phyloP scores from a whole-genome alignment of 306 rosid species.

The Castanopsis chinensis region DNA sequence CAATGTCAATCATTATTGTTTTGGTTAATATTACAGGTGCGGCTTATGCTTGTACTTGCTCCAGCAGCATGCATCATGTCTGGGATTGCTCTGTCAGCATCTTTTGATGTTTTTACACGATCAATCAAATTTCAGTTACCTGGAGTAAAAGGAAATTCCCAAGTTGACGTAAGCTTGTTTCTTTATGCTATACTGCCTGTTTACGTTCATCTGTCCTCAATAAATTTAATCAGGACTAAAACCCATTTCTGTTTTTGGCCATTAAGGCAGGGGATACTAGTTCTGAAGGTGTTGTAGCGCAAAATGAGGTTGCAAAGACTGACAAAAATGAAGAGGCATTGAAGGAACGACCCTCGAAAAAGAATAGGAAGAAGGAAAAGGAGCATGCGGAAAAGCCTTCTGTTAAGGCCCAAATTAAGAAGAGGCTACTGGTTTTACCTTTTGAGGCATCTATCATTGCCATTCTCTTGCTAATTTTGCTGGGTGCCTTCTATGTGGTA shows the following conservation, averaged over 20 bases:
- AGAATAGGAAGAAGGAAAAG: conserved; percentile 77
- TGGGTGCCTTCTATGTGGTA: conserved; percentile 99
- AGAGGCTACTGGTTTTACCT: conserved; percentile 93
- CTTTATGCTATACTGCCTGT: conserved; percentile 7
- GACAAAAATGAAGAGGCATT: conserved; percentile 61
- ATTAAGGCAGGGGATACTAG: conserved; percentile 63
- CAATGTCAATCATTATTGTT: conserved; percentile 20
- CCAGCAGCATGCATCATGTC: conserved; percentile 99
- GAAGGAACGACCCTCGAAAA: conserved; percentile 81
- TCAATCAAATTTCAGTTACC: conserved; percentile 94
- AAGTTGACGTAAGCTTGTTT: conserved; percentile 47
- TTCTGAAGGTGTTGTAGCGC: conserved; percentile 45
- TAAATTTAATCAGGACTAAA: conserved; percentile 22
- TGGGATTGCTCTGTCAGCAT: conserved; percentile 96
- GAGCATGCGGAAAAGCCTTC: conserved; percentile 75
- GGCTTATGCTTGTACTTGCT: conserved; percentile 97
- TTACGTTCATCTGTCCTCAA: conserved; percentile 17
- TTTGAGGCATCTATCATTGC: conserved; percentile 79
- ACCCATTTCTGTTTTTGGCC: conserved; percentile 25
- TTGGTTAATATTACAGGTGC: conserved; percentile 63
- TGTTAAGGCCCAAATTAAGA: conserved; percentile 54
- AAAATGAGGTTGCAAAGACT: conserved; percentile 54
- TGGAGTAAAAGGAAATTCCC: conserved; percentile 36
- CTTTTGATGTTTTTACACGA: conserved; percentile 90
- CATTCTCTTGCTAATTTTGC: conserved; percentile 73